These are phyloP conservation scores for Sphagnum tenellum DNA, from an alignment of 225 moss, liverwort and hornwort species.

Conservation along the genomic window DNA sequence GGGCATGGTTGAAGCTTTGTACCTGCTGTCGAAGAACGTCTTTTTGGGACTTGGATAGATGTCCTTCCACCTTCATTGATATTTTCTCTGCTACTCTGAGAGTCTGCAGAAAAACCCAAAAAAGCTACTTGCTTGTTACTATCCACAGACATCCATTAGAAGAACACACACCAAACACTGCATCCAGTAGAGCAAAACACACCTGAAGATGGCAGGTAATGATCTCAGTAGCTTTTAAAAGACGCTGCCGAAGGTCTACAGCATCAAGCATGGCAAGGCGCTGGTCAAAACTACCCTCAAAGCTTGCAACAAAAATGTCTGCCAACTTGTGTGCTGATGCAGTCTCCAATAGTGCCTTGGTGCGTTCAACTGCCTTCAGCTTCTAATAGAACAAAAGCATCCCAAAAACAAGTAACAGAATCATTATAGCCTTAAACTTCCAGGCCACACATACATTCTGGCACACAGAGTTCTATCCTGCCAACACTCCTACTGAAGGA, in stretches of 20 bases:
- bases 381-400: conserved; percentile 9
- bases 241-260: conserved; percentile 26
- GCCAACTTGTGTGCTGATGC: conserved; percentile 30
- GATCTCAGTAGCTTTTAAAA: conserved; percentile 27
- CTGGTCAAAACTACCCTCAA: conserved; percentile 34
- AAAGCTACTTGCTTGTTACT: too few relatives aligned
- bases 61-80: conserved; percentile 33
- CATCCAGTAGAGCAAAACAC: background rate
- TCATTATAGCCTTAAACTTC: too few relatives aligned
- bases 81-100: conserved; percentile 32
- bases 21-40: conserved; percentile 46
- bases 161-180: too few relatives aligned
- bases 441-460: too few relatives aligned
- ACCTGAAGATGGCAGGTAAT: conserved; percentile 35
- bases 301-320: conserved; percentile 30
- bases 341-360: conserved; percentile 28
- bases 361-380: conserved; percentile 20
- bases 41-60: conserved; percentile 42
- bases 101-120: conserved; percentile 9
- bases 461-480: too few relatives aligned
- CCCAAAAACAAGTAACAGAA: too few relatives aligned
- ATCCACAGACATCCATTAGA: too few relatives aligned
- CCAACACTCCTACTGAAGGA: too few relatives aligned
- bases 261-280: conserved; percentile 29
- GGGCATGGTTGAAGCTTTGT: background rate